A percentile compares a stretch with the other conserved stretches of the same genome.
Evolutionary conservation across 805 yeast species (phyloP).

Genomic region (Candida sphagnicola): DNA sequence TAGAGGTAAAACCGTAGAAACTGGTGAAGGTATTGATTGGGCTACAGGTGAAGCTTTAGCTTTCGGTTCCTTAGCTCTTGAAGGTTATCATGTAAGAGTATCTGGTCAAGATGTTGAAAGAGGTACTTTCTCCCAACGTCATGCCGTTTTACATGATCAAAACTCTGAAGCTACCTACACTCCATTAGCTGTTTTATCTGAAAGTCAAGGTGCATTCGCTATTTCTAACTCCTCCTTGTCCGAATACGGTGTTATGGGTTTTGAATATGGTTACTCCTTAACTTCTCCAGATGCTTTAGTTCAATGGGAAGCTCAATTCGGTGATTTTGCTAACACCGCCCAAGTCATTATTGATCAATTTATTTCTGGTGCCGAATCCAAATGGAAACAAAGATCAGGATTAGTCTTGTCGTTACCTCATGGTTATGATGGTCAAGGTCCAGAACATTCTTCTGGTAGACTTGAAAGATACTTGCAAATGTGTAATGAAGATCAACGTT

Average conservation of each 20-base stretch:
- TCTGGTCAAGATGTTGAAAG: conserved; percentile 99
- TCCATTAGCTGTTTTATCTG: conserved; percentile 77
- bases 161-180: conserved; percentile 75
- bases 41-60: conserved; percentile 99
- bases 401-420: conserved; percentile 93
- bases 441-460: conserved; percentile 98
- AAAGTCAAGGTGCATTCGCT: conserved; percentile 79
- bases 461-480: conserved; percentile 93
- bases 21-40: conserved; percentile 97
- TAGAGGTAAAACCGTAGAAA: conserved; percentile 81
- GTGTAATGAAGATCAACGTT: conserved; percentile 93
- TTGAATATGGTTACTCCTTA: conserved; percentile 97
- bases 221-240: conserved; percentile 94
- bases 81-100: conserved; percentile 95
- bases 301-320: conserved; percentile 99
- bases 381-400: conserved; percentile 99
- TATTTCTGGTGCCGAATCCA: conserved; percentile 92
- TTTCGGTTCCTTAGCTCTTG: conserved; percentile 84
- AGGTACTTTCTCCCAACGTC: conserved; percentile 99
- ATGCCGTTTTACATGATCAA: conserved; percentile 97
- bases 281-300: conserved; percentile 96
- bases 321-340: conserved; percentile 99
- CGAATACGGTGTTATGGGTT: conserved; percentile 99
- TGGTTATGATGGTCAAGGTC: conserved; percentile 99
- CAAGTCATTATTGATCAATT: conserved; percentile 97